These are phyloP conservation scores for Scedosporium boydii DNA, from an alignment of 2,329 filamentous ascomycete genomes.

Conservation along the genomic window DNA sequence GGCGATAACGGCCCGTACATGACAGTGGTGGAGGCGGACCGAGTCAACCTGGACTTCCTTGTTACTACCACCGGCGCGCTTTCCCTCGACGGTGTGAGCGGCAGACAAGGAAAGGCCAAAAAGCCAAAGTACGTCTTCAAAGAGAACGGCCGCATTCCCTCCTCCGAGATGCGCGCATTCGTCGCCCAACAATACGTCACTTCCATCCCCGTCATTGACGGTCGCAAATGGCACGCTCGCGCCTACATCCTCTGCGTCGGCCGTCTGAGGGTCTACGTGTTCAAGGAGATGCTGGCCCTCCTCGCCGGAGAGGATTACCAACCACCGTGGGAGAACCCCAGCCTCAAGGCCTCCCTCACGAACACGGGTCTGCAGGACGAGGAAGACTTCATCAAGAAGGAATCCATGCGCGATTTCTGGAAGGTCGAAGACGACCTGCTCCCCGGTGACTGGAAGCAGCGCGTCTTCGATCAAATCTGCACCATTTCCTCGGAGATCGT, in stretches of 20 bases:
- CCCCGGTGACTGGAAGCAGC: constrained; percentile 20
- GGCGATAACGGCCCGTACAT: constrained; percentile 7
- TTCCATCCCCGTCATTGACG: constrained; percentile 19
- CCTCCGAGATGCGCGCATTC: constrained; percentile 25
- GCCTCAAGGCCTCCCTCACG: constrained; percentile 23
- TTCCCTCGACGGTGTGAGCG: constrained; percentile 4
- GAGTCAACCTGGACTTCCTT: constrained; percentile 19
- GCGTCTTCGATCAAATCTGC: constrained; percentile 24
- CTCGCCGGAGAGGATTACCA: constrained; percentile 24
- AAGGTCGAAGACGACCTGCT: constrained; percentile 18
- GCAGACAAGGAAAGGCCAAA: constrained; percentile 6
- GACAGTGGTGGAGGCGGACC: constrained; percentile 16
- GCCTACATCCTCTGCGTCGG: constrained; percentile 26
- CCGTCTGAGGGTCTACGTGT: constrained; percentile 27
- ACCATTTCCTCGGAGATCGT: constrained; percentile 23
- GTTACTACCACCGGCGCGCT: constrained; percentile 18
- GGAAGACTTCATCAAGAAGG: constrained; percentile 19
- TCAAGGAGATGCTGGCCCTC: constrained; percentile 24
- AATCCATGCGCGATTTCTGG: constrained; percentile 27
- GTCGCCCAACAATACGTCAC: constrained; percentile 28
- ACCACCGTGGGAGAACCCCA: constrained; percentile 25
- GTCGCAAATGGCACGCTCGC: constrained; percentile 26
- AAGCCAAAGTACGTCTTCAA: constrained; percentile 17
- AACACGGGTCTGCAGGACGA: constrained; percentile 27
- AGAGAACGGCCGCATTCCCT: constrained; percentile 23